Base-by-base conservation (phyloP, 768 basidiomycete species). In the Boletus rex-veris region DNA sequence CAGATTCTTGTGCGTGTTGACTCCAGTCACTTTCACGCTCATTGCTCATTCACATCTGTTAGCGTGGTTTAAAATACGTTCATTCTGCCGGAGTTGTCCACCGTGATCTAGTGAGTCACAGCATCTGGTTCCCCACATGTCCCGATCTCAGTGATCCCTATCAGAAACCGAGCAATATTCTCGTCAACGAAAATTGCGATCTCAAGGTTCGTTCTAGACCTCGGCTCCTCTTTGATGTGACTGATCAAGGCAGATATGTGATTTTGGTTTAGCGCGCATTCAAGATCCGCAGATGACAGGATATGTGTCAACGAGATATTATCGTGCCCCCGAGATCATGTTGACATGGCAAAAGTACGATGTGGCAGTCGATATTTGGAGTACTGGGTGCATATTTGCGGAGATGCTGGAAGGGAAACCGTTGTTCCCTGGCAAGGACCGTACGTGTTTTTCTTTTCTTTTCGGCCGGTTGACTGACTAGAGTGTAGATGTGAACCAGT, bases 301-400 rank as follows among this genome's bases (percentile, higher is more conserved):
- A 58, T 99, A 98, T 68, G 97, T 98, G 57, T 98, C 97, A 53
- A 99, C 97, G 48, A 81, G 97, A 61, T 99, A 99, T 75, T 99
- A 99, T 71, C 88, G 97, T 48, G 97, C 97, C 7, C 97, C 97
- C 6, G 97, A 99, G 74, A 99, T 99, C 76, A 99, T 99, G 97
- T 81, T 99, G 69, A 99, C 97, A 37, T 99, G 97, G 97, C 97
- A 99, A 73, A 98, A 98, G 77, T 99, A 99, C 75, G 96, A 98
- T 71, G 95, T 98, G 52, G 97, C 96, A 47, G 97, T 99, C 58
- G 97, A 99, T 70, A 96, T 98, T 69, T 98, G 97, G 97, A 95
- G 92, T 66, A 94, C 95, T 11, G 97, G 95, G 7, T 99, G 97
- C 76, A 98, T 99, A 71, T 98, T 99, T 66, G 97, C 97, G 6